Base-by-base conservation (phyloP, 352 stramenopile genomes). In the Phytophthora multivora region DNA sequence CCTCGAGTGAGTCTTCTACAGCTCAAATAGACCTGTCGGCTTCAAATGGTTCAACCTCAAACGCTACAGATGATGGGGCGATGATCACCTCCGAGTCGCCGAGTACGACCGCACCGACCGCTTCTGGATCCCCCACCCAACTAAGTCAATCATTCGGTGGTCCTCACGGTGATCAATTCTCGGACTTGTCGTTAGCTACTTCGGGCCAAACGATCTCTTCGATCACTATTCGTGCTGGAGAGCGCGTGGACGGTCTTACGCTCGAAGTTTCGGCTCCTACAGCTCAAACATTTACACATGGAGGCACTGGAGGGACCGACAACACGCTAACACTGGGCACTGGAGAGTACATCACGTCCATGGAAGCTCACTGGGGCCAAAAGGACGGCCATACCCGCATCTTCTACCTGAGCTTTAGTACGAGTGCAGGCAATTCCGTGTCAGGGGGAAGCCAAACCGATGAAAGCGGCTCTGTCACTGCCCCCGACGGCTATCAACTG, bases 301-400 rank as follows among this genome's bases (percentile, higher is more conserved):
- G 59, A 12, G 52, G 59, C 33, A 58, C 52, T 16, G 59, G 59
- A 12, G 59, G 52, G 48, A 47, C 41, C 12, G 30, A 53, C 6
- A 43, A 68, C 23, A 68, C 59, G 0, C 52, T 63, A 6, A 48
- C 33, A 19, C 51, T 68, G 13, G 45, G 28, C 26, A 15, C 38
- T 12, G 52, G 38, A 1, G 59, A 68, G 26, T 53, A 63, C 31
- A 63, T 68, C 33, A 69, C 60, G 9, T 69, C 60, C 2, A 59
- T 64, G 60, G 60, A 69, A 13, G 53, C 21, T 25, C 60, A 64
- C 18, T 69, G 52, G 60, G 60, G 53, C 11, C 31, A 69, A 56
- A 69, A 69, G 15, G 33, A 54, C 6, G 60, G 47, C 13, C 61
- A 69, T 23, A 60, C 61, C 1, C 53, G 61, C 0, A 41, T 69